phyloP scores from a whole-genome alignment of 306 rosid genomes.

The Bauhinia variegata region DNA sequence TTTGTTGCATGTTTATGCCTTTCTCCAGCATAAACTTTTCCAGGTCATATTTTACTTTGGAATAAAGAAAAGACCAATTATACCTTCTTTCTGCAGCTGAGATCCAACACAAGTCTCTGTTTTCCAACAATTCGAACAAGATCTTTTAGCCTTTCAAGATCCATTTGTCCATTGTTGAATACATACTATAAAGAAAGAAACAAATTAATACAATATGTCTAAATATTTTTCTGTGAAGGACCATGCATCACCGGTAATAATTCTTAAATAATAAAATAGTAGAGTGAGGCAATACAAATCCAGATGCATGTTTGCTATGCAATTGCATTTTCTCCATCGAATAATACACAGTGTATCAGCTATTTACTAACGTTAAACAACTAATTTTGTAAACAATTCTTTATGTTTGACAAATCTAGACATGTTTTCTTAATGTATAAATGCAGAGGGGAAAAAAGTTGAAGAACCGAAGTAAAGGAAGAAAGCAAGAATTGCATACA shows the following conservation, averaged over 20 bases:
- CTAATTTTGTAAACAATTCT: background rate
- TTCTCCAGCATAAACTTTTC: constrained; percentile 10
- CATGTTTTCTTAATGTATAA: constrained; percentile 23
- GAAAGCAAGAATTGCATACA: constrained; percentile 46
- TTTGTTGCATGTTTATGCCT: too few relatives aligned
- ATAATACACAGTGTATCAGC: background rate
- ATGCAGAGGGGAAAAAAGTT: background rate
- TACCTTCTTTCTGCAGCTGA: constrained; percentile 97
- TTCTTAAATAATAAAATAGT: constrained; percentile 2
- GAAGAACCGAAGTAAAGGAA: constrained; percentile 9
- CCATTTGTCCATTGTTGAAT: constrained; percentile 91
- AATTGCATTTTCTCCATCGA: background rate
- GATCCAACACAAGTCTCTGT: constrained; percentile 91
- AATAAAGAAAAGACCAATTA: constrained; percentile 16
- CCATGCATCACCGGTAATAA: background rate
- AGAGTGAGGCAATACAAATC: constrained; percentile 8
- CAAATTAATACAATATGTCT: constrained; percentile 13
- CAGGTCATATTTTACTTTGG: background rate
- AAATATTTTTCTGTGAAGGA: constrained; percentile 11
- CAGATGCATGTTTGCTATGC: constrained; percentile 2
- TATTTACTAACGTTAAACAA: background rate
- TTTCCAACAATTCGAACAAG: constrained; percentile 81
- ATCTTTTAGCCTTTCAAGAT: constrained; percentile 77
- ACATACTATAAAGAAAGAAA: constrained; percentile 62
- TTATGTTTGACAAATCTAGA: constrained; percentile 5